Evolutionary conservation across 1,284 basidiomycete species (phyloP).

Genomic region (Moesziomyces sp.): DNA sequence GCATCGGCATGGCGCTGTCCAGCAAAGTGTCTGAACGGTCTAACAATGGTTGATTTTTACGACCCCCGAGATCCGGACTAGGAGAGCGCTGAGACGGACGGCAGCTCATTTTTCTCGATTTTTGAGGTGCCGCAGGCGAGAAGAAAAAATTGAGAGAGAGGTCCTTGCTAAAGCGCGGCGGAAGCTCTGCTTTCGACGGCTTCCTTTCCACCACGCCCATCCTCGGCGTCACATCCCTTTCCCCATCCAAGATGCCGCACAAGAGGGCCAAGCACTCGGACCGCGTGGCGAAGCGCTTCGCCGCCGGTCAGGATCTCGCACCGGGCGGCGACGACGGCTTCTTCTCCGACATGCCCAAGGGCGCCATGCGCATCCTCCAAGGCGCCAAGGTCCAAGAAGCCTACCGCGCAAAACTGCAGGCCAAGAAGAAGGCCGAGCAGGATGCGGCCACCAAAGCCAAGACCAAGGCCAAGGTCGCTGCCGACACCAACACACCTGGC

Average conservation of each 20-base stretch:
- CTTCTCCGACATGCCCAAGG: conserved; percentile 55
- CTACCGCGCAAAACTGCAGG: conserved; percentile 33
- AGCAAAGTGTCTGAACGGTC: not conserved
- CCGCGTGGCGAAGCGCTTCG: conserved; percentile 48
- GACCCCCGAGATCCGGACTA: not conserved
- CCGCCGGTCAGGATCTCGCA: conserved; percentile 45
- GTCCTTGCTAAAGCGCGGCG: not conserved
- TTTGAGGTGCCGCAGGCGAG: conserved; percentile 11
- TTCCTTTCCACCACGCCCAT: conserved; percentile 12
- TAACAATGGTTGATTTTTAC: not conserved
- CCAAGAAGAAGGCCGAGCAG: conserved; percentile 29
- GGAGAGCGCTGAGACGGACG: not conserved
- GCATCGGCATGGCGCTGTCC: no score
- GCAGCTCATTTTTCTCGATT: conserved; percentile 3
- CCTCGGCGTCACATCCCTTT: conserved; percentile 10
- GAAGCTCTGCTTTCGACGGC: not conserved
- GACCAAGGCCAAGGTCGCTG: conserved; percentile 21
- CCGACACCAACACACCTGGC: not conserved
- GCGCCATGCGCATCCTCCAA: conserved; percentile 56
- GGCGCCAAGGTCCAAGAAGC: conserved; percentile 53
- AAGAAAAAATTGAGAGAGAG: not conserved
- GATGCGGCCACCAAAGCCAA: conserved; percentile 35
- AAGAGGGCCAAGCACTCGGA: conserved; percentile 58
- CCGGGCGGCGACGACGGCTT: conserved; percentile 39
- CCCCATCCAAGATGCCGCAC: conserved; percentile 53